Base-by-base conservation (phyloP, 345 rosid species). In the Chamaenerion angustifolium region DNA sequence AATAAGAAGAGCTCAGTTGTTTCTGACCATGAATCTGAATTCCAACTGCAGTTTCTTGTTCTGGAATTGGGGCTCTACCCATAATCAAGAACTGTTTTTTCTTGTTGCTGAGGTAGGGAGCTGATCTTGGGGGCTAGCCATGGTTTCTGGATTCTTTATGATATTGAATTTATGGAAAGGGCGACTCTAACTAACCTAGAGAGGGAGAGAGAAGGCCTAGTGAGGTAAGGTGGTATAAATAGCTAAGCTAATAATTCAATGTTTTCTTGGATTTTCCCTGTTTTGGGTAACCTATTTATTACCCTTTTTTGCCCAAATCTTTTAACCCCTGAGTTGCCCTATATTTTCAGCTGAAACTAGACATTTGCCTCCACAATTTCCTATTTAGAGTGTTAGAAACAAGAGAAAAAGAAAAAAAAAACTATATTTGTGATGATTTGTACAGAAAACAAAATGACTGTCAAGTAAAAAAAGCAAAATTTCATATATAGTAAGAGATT, bases 1-100 rank as follows among this genome's bases (percentile, higher is more conserved):
- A 62, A 64, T 74, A 18, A 18, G 54, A 71, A 17, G 90, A 72
- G 71, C 78, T 69, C 17, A 85, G 75, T 62, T 83, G 86, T 51
- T 79, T 83, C 52, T 77, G 77, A 13, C 80, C 69, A 31, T 68
- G 86, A 62, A 80, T 75, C 4, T 64, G 63, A 27, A 65, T 68
- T 54, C 60, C 57, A 5, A 15, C 40, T 7, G 45, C 42, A 37
- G 57, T 45, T 60, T 51, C 61, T 25, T 48, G 49, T 49, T 69
- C 68, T 54, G 57, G 64, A 58, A 63, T 58, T 31, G 73, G 63
- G 56, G 77, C 68, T 71, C 76, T 57, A 61, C 76, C 77, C 57
- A 64, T 78, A 81, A 69, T 74, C 19, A 47, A 63, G 42, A 45
- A 41, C 48, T 18, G 16, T 47, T 56, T 40, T 42, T 62, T 43